A percentile compares a stretch with the other conserved stretches of the same genome.
Evolutionary conservation across 345 rosid species (phyloP).

Genomic region (Cardiospermum halicacabum): DNA sequence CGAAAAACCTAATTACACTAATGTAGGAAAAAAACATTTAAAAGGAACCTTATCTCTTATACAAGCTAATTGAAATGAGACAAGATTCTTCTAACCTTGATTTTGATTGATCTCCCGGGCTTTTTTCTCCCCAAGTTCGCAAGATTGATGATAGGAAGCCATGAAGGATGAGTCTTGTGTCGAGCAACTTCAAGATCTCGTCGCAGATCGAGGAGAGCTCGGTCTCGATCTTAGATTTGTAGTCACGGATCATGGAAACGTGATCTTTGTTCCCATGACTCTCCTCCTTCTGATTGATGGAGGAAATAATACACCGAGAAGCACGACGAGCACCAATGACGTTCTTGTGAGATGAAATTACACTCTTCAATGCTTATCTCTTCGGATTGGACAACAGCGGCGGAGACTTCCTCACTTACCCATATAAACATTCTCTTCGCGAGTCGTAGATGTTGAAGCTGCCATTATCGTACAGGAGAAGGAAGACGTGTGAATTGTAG

Average conservation of each 20-base stretch:
- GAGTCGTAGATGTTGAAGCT: conserved; percentile 38
- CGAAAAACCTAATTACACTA: conserved; percentile 30
- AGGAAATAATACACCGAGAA: conserved; percentile 86
- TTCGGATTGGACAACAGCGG: conserved; percentile 40
- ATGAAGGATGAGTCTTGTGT: conserved; percentile 49
- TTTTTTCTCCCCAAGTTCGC: conserved; percentile 41
- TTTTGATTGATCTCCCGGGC: conserved; percentile 40
- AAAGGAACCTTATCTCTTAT: conserved; percentile 1
- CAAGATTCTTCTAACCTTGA: conserved; percentile 44
- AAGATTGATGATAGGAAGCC: conserved; percentile 39
- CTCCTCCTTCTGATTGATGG: conserved; percentile 90
- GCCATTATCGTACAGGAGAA: conserved; percentile 31
- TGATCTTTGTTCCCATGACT: conserved; percentile 90
- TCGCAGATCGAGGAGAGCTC: conserved; percentile 72
- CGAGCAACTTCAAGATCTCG: conserved; percentile 82
- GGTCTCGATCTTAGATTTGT: conserved; percentile 71
- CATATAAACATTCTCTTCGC: conserved; percentile 84
- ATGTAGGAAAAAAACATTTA: not conserved
- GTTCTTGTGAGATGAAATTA: conserved; percentile 94
- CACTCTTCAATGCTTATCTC: conserved; percentile 84
- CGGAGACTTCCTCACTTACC: conserved; percentile 84
- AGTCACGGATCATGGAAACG: conserved; percentile 71
- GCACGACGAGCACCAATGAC: conserved; percentile 95
- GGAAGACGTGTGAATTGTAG: too few species aligned
- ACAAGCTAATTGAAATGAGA: not conserved